These are phyloP conservation scores for Castanospermum australe DNA, from an alignment of 306 rosid species.

Conservation along the genomic window DNA sequence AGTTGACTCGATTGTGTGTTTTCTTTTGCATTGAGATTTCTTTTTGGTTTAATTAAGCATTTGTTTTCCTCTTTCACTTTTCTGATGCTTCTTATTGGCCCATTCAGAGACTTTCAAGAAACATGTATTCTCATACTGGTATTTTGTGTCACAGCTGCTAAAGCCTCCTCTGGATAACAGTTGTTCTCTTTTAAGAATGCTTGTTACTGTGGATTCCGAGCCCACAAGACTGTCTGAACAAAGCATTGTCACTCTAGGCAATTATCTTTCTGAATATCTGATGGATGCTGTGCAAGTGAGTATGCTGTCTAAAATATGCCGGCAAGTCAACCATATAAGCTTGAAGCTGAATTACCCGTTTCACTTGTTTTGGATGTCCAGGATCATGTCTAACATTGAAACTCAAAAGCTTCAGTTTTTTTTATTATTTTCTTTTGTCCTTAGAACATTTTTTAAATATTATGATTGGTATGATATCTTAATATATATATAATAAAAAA, in stretches of 20 bases:
- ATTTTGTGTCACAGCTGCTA: constrained; percentile 39
- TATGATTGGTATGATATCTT: background rate
- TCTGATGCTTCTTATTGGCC: background rate
- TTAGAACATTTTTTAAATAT: constrained; percentile 10
- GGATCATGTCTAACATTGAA: background rate
- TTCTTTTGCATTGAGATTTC: background rate
- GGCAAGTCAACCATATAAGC: background rate
- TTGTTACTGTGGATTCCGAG: constrained; percentile 54
- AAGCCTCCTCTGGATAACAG: constrained; percentile 63
- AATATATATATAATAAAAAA: background rate
- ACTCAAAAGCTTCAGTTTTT: background rate
- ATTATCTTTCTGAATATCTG: constrained; percentile 56
- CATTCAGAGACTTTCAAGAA: constrained; percentile 3
- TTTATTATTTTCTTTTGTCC: background rate
- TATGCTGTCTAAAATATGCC: constrained; percentile 9
- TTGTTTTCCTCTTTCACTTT: background rate
- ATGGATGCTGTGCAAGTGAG: constrained; percentile 61
- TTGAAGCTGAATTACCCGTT: background rate
- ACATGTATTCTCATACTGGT: constrained; percentile 13
- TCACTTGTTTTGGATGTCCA: background rate
- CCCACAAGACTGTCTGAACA: constrained; percentile 56
- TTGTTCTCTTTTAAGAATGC: constrained; percentile 71
- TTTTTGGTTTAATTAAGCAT: background rate
- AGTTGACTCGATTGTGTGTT: constrained; percentile 31
- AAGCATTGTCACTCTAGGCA: constrained; percentile 49